Conservation (phyloP, 768 basidiomycete species). For the Phylloporus arenicola region DNA sequence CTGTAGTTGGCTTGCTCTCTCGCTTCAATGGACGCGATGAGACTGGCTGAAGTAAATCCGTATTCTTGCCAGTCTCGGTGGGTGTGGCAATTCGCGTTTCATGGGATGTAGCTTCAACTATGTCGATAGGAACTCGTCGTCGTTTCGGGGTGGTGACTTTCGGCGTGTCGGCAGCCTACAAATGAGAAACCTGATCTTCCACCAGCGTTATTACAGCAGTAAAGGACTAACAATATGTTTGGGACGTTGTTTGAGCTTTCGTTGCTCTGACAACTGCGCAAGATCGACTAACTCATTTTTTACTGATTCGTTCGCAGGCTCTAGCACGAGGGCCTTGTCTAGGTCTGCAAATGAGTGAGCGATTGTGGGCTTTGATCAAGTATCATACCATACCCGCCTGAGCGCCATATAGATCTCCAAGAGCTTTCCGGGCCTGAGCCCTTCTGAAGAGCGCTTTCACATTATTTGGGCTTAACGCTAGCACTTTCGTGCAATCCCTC, state of each 20-base stretch:
- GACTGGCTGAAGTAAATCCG: constrained; percentile 34
- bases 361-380: neutral
- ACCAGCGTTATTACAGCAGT: neutral
- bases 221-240: constrained; percentile 25
- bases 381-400: constrained; percentile 42
- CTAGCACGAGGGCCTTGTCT: constrained; percentile 48
- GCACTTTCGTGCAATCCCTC: constrained; percentile 67
- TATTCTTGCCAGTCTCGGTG: constrained; percentile 3
- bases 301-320: constrained; percentile 59
- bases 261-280: constrained; percentile 31
- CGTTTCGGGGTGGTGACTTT: constrained; percentile 32
- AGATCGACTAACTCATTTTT: constrained; percentile 58
- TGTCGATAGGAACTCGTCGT: constrained; percentile 59
- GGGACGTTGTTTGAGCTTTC: constrained; percentile 31
- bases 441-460: constrained; percentile 79
- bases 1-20: constrained; percentile 11
- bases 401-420: constrained; percentile 55
- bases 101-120: constrained; percentile 38
- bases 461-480: constrained; percentile 52
- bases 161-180: constrained; percentile 4
- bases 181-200: constrained; percentile 6
- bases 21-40: constrained; percentile 32
- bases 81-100: neutral
- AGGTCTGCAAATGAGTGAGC: constrained; percentile 47
- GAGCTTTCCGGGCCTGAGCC: constrained; percentile 60